Evolutionary conservation across 306 rosid genomes (phyloP).

Genomic region (Biancaea sappan): DNA sequence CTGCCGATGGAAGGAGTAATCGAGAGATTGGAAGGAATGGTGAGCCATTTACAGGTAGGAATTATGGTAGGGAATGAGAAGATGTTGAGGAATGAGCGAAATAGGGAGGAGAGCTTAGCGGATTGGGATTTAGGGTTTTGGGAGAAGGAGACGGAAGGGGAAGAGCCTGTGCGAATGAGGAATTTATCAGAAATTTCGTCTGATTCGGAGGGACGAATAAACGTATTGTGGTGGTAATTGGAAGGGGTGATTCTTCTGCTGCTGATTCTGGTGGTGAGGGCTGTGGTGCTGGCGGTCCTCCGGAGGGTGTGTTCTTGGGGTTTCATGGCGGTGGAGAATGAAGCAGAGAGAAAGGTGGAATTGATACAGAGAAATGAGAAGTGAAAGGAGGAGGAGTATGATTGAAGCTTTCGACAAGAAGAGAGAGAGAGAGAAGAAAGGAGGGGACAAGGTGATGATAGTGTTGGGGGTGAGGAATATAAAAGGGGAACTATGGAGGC

Average conservation of each 20-base stretch:
- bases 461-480: constrained; percentile 61
- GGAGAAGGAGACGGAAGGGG: constrained; percentile 32
- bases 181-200: constrained; percentile 50
- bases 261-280: constrained; percentile 36
- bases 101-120: constrained; percentile 50
- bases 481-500: constrained; percentile 74
- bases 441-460: constrained; percentile 79
- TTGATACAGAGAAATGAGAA: not conserved
- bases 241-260: constrained; percentile 54
- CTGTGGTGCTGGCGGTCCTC: constrained; percentile 52
- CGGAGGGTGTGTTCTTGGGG: constrained; percentile 50
- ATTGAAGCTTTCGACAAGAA: constrained; percentile 22
- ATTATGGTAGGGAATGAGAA: constrained; percentile 58
- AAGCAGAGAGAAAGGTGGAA: not conserved
- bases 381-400: constrained; percentile 3
- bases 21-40: constrained; percentile 60
- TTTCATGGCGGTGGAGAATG: constrained; percentile 50
- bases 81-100: constrained; percentile 63
- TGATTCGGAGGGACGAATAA: constrained; percentile 19
- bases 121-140: constrained; percentile 15
- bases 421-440: constrained; percentile 24
- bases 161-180: constrained; percentile 43
- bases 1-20: constrained; percentile 54
- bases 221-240: constrained; percentile 17
- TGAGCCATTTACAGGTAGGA: constrained; percentile 76